Conservation (phyloP, 2,329 filamentous ascomycete species). For the Orbilia blumenaviensis region DNA sequence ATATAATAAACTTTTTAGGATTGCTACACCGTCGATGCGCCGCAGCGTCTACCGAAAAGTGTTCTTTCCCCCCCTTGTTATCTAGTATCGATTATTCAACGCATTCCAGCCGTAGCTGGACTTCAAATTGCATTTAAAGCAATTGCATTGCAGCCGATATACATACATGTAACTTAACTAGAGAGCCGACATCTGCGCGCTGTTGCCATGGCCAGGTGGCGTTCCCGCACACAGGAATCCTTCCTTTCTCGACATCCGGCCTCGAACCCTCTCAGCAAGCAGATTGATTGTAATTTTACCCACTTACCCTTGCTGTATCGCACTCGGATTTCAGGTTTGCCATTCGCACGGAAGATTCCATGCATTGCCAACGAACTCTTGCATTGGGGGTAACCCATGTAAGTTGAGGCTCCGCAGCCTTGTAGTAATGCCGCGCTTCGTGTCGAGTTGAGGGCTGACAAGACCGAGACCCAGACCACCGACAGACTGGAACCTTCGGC, state of each 20-base stretch:
- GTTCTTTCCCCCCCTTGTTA: too few species aligned
- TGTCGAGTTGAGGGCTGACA: constrained; percentile 2
- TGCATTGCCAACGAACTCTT: constrained; percentile 48
- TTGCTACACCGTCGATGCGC: too few species aligned
- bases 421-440: constrained; percentile 17
- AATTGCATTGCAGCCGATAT: too few species aligned
- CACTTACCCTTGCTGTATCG: neutral
- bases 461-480: neutral
- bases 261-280: neutral
- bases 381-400: constrained; percentile 17
- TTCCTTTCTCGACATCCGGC: neutral
- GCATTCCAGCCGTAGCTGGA: neutral
- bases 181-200: neutral
- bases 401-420: constrained; percentile 49
- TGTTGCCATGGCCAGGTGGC: constrained; percentile 39
- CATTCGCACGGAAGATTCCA: constrained; percentile 23
- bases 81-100: too few species aligned
- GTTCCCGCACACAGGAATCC: neutral
- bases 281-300: constrained; percentile 18
- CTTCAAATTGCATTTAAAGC: neutral
- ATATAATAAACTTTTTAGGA: too few species aligned
- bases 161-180: too few species aligned
- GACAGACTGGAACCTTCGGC: neutral
- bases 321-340: constrained; percentile 19
- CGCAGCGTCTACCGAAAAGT: too few species aligned